Base-by-base conservation (phyloP, 495 filamentous ascomycete genomes). In the Penicillium herquei region DNA sequence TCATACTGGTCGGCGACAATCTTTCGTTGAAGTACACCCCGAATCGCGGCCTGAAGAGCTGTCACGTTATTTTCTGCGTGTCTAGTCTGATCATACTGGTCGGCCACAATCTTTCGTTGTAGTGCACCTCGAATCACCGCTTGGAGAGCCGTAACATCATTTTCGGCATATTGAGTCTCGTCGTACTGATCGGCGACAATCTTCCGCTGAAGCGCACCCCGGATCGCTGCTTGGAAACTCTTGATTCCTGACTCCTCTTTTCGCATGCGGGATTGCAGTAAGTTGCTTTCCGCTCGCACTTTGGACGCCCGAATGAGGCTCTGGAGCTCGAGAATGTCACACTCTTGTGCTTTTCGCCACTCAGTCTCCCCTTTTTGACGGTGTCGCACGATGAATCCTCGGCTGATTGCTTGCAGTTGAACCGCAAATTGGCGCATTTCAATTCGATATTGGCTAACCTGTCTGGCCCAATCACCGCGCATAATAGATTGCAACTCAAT, bases 401-500 rank as follows among this genome's bases (percentile, higher is more conserved):
- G 83, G 2, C 84, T 85, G 7, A 84, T 79, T 54, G 89, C 91
- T 70, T 97, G 92, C 5, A 96, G 78, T 39, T 82, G 75, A 41
- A 87, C 72, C 1, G 91, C 87, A 67, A 94, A 96, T 21, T 67
- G 76, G 32, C 81, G 80, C 88, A 95, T 96, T 51, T 86, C 83
- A 41, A 94, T 77, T 10, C 88, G 81, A 68, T 94, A 95, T 37
- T 84, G 81, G 48, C 85, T 78, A 48, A 96, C 83, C 65, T 96
- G 88, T 14, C 92, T 72, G 0, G 85, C 80, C 79, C 84, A 90
- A 57, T 85, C 84, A 30, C 92, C 95, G 56, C 95, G 83, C 32
- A 97, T 83, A 33, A 84, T 82, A 4, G 92, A 83, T 67, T 99
- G 95, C 30, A 99, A 74, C 39, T 94, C 85, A 33, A 92, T 68